These are phyloP conservation scores for Inga leiocalycina DNA, from an alignment of 306 rosid genomes.

Conservation along the genomic window DNA sequence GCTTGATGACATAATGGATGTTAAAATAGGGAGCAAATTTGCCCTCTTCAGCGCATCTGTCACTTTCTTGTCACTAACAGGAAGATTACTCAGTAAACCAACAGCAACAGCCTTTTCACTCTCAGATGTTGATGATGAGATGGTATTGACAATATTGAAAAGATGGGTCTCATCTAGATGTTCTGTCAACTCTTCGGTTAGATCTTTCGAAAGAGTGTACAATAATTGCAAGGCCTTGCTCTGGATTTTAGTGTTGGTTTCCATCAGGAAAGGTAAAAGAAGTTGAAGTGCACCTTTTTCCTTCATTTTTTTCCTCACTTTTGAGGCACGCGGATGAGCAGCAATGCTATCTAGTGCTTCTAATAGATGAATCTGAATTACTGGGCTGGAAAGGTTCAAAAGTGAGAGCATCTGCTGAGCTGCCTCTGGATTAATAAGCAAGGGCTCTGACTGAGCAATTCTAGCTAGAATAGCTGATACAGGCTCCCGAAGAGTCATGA, in stretches of 20 bases:
- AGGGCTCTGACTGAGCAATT: conserved; percentile 73
- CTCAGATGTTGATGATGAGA: conserved; percentile 54
- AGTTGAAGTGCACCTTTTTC: conserved; percentile 83
- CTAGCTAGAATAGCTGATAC: conserved; percentile 87
- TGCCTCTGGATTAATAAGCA: conserved; percentile 60
- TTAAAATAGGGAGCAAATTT: conserved; percentile 60
- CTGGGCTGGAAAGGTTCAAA: conserved; percentile 78
- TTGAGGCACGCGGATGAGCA: conserved; percentile 64
- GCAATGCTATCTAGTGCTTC: conserved; percentile 84
- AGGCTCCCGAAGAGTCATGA: conserved; percentile 90
- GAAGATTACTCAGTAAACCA: conserved; percentile 76
- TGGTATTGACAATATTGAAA: conserved; percentile 47
- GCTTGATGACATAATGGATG: conserved; percentile 52
- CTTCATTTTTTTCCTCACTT: conserved; percentile 69
- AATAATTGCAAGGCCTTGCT: conserved; percentile 58
- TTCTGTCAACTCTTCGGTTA: conserved; percentile 68
- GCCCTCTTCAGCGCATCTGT: conserved; percentile 62
- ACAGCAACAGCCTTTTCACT: conserved; percentile 65
- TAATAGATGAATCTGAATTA: conserved; percentile 72
- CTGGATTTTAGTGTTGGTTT: conserved; percentile 56
- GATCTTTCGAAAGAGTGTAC: conserved; percentile 71
- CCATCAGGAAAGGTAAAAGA: conserved; percentile 71
- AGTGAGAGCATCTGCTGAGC: conserved; percentile 91
- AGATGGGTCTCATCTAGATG: conserved; percentile 66
- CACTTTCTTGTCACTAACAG: conserved; percentile 62